Evolutionary conservation across 768 basidiomycete genomes (phyloP), one percentile per base, ranked within the genome.

Genomic region (Lepiota subincarnata): DNA sequence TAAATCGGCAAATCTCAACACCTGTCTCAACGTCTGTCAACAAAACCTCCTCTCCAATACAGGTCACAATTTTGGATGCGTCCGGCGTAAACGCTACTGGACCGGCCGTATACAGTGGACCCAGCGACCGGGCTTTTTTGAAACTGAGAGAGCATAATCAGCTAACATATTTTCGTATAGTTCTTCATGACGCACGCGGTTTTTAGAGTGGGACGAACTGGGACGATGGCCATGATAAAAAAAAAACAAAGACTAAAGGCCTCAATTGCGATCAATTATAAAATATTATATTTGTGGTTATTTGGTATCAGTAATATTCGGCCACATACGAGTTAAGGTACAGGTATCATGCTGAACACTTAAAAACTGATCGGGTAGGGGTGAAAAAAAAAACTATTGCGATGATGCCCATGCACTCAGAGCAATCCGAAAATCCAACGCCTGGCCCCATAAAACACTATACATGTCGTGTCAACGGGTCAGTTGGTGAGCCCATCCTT

Each of bases 21-120:
- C 95, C 93, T 45, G 75, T 81, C 39, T 76, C 71, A n/a, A 92
- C 74, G 58, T 94, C 84, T 16, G 93, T 96, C 45, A 95, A 70
- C 14, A 98, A 65, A 5, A 89, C 85, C 56, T 93, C 86, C 62
- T 95, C 93, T 40, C 81, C 86, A 11, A 98, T 82, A 58, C 93
- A 94, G 35, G 92, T 93, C 48, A 93, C 79, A 28, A 98, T 76
- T 69, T 77, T 84, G 50, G 71, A 74, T 44, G 91, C 94, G 73
- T 98, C 91, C 42, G 72, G 67, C 3, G 91, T 85, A 44, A 91
- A 74, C 10, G 89, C 82, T 22, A 94, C 83, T 13, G 92, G 89
- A 26, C 97, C 97, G 37, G 82, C 82, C 1, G 96, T 98, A 65
- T 97, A 90, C 40, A 96, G 70, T 2, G 95, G 92, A 35, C 78